A percentile compares a stretch with the other conserved stretches of the same genome.
Conservation (phyloP, 192 early-diverging fungal genomes). For the Thamnidium elegans region DNA sequence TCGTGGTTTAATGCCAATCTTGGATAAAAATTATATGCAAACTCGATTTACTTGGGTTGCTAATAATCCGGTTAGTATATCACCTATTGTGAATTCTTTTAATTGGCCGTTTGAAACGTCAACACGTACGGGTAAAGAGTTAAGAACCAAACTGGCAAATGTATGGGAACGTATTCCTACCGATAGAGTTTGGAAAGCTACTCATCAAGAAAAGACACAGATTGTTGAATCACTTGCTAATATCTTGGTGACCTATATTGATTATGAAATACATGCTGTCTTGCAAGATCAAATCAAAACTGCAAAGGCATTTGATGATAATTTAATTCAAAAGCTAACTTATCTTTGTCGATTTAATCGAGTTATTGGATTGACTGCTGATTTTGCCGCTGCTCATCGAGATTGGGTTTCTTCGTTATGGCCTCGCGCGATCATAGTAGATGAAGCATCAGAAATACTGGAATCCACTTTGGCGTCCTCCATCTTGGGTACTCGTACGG, state of each 20-base stretch:
- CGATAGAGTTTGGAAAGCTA: background rate
- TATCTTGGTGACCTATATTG: background rate
- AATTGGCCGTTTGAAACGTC: constrained; percentile 4
- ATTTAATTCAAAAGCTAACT: constrained; percentile 3
- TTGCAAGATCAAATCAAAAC: constrained; percentile 7
- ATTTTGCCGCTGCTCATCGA: constrained; percentile 26
- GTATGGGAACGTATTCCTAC: background rate
- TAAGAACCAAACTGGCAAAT: background rate
- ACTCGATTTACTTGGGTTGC: background rate
- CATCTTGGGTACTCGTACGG: constrained; percentile 1
- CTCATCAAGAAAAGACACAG: background rate
- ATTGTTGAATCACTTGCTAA: background rate
- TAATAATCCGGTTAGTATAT: background rate
- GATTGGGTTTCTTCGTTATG: constrained; percentile 14
- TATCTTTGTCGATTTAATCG: constrained; percentile 18
- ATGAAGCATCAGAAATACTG: constrained; percentile 23
- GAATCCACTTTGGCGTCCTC: constrained; percentile 13
- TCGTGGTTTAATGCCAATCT: constrained; percentile 1
- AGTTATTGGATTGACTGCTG: constrained; percentile 33
- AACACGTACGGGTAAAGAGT: background rate
- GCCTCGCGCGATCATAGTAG: constrained; percentile 25
- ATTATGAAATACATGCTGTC: constrained; percentile 4
- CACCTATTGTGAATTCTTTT: background rate
- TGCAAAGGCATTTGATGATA: constrained; percentile 4
- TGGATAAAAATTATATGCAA: background rate